These are phyloP conservation scores for Colletotrichum noveboracense DNA, from an alignment of 2,329 filamentous ascomycete species.

Conservation along the genomic window DNA sequence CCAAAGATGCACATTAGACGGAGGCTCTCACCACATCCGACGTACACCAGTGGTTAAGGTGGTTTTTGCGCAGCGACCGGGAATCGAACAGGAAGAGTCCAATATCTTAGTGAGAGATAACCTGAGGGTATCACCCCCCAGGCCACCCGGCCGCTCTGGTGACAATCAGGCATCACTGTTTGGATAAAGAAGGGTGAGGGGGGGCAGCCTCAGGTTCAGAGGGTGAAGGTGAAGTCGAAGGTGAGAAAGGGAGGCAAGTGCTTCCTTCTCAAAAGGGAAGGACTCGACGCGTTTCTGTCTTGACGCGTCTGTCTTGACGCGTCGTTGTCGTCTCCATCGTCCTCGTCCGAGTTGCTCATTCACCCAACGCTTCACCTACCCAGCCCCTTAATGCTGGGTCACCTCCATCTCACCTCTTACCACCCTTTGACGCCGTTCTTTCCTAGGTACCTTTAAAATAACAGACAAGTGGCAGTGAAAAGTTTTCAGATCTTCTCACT, in stretches of 20 bases:
- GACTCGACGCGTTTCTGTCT: neutral
- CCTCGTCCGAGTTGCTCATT: neutral
- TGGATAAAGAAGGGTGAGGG: neutral
- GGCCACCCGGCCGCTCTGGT: neutral
- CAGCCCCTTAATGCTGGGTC: neutral
- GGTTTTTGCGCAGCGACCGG: neutral
- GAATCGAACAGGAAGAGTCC: neutral
- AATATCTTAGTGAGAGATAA: neutral
- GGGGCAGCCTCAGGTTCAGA: neutral
- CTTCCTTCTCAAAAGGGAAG: neutral
- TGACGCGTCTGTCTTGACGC: neutral
- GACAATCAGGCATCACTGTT: neutral
- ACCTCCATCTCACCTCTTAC: neutral
- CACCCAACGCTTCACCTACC: neutral
- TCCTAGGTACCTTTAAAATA: neutral
- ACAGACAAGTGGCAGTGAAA: rapidly evolving
- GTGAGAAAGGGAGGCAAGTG: neutral
- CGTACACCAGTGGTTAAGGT: neutral
- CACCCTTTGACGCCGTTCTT: neutral
- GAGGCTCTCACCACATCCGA: neutral
- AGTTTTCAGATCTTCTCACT: neutral
- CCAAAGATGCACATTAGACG: neutral
- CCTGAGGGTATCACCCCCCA: neutral
- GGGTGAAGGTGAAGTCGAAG: neutral
- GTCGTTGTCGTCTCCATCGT: neutral